Evolutionary conservation across 768 basidiomycete genomes (phyloP).

Genomic region (Lentinula detonsa): DNA sequence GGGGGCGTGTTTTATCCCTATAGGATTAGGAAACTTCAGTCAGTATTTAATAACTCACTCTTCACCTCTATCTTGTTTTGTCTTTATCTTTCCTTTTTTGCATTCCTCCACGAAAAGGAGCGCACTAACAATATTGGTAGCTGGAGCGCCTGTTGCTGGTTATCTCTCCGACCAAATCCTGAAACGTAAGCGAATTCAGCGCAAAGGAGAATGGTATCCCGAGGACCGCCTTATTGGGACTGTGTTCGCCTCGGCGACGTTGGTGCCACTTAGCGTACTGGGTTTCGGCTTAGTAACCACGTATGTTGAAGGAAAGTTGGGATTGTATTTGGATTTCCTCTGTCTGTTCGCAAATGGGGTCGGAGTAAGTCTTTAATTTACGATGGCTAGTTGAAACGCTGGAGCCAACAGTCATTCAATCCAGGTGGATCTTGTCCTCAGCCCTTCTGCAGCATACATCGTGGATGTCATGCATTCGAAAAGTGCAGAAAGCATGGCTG

Average conservation of each 20-base stretch:
- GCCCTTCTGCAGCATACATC: slow-evolving; percentile 38
- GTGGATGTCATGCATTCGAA: slow-evolving; percentile 43
- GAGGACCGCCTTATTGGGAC: slow-evolving; percentile 62
- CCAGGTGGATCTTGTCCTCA: slow-evolving; percentile 49
- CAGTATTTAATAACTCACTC: slow-evolving; percentile 18
- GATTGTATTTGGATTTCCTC: slow-evolving; percentile 43
- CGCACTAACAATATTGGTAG: slow-evolving; percentile 20
- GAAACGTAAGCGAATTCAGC: slow-evolving; percentile 36
- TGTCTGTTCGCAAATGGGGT: slow-evolving; percentile 61
- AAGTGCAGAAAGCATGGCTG: slow-evolving; percentile 46
- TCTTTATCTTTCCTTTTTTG: background rate
- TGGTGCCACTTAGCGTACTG: slow-evolving; percentile 49
- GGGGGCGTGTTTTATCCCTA: slow-evolving; percentile 54
- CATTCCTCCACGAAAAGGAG: no score
- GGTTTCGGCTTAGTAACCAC: slow-evolving; percentile 42
- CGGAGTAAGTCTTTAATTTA: slow-evolving; percentile 37
- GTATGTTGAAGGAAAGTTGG: slow-evolving; percentile 42
- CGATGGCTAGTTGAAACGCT: background rate
- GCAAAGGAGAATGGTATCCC: slow-evolving; percentile 56
- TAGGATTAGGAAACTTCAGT: slow-evolving; percentile 58
- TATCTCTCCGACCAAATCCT: slow-evolving; percentile 51
- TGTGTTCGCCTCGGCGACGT: slow-evolving; percentile 35
- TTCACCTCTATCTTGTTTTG: background rate
- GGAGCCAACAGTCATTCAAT: background rate
- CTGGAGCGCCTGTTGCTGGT: slow-evolving; percentile 56